These are phyloP conservation scores for Balamuthia mandrillaris DNA, from an alignment of 208 protist species.

Conservation along the genomic window DNA sequence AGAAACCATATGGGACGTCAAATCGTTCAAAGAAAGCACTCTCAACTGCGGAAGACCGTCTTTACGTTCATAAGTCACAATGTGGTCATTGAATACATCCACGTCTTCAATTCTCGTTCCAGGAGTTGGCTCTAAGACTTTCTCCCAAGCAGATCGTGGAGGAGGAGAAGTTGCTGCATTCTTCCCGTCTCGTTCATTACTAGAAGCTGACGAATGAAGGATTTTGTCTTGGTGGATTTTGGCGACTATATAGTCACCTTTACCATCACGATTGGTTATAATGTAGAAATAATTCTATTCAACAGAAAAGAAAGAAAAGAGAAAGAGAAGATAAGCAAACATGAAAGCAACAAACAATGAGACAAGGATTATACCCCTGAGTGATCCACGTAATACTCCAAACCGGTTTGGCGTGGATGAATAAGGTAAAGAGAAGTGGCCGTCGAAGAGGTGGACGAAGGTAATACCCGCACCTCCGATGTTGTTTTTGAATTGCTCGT, in stretches of 20 bases:
- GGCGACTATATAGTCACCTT: neutral
- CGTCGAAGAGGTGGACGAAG: too few species aligned
- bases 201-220: too few species aligned
- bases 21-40: neutral
- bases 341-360: too few species aligned
- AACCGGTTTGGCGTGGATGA: neutral
- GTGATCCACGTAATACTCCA: conserved; percentile 15
- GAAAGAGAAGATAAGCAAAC: too few species aligned
- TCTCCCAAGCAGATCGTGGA: too few species aligned
- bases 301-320: too few species aligned
- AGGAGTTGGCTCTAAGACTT: neutral
- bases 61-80: neutral
- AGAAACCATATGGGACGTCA: neutral
- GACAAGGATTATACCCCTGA: neutral
- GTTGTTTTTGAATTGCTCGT: neutral
- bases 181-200: too few species aligned
- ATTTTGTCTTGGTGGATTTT: too few species aligned
- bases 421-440: neutral
- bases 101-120: neutral
- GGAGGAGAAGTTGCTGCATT: too few species aligned
- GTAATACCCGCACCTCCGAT: neutral
- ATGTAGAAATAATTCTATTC: neutral
- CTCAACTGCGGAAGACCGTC: neutral
- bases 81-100: neutral
- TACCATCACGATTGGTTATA: too few species aligned